Percentiles rank a stretch among this genome's conserved stretches.
Evolutionary conservation across 2,329 filamentous ascomycete genomes (phyloP).

Genomic region (Chaetomiaceae sp.): DNA sequence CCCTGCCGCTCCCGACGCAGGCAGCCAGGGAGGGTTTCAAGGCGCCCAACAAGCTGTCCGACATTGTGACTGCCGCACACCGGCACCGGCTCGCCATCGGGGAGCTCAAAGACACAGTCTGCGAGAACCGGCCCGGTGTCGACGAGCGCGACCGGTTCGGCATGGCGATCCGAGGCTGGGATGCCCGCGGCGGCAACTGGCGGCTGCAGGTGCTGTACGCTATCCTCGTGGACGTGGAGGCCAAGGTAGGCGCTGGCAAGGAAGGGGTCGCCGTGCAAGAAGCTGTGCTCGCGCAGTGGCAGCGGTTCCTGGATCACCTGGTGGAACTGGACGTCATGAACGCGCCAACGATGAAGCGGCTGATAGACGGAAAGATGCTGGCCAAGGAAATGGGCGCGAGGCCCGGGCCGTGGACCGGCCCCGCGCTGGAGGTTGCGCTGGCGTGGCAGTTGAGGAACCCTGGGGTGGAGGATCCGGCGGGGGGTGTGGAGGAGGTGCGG

Average conservation of each 20-base stretch:
- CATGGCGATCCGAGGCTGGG: slow-evolving; percentile 71
- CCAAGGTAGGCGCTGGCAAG: slow-evolving; percentile 29
- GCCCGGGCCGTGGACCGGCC: slow-evolving; percentile 79
- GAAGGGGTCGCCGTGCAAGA: slow-evolving; percentile 34
- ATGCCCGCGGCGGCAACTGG: slow-evolving; percentile 60
- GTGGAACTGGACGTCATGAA: slow-evolving; percentile 52
- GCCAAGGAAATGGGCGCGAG: slow-evolving; percentile 62
- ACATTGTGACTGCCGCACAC: slow-evolving; percentile 61
- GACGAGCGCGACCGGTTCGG: slow-evolving; percentile 60
- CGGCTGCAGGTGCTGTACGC: slow-evolving; percentile 64
- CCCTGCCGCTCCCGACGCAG: slow-evolving; percentile 55
- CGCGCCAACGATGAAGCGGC: slow-evolving; percentile 52
- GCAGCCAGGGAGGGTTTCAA: slow-evolving; percentile 75
- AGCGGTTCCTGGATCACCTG: slow-evolving; percentile 52
- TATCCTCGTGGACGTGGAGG: slow-evolving; percentile 58
- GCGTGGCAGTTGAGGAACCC: slow-evolving; percentile 88
- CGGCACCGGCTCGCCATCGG: slow-evolving; percentile 61
- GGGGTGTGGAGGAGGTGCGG: slow-evolving; percentile 56
- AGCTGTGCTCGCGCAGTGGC: slow-evolving; percentile 47
- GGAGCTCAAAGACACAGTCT: slow-evolving; percentile 51
- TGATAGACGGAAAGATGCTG: slow-evolving; percentile 73
- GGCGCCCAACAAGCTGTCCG: slow-evolving; percentile 68
- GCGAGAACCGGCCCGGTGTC: slow-evolving; percentile 39
- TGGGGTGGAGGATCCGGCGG: slow-evolving; percentile 51
- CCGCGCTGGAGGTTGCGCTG: slow-evolving; percentile 72